These are phyloP conservation scores for Geotrichum cucujoidarum DNA, from an alignment of 1,139 yeast species.

Conservation along the genomic window DNA sequence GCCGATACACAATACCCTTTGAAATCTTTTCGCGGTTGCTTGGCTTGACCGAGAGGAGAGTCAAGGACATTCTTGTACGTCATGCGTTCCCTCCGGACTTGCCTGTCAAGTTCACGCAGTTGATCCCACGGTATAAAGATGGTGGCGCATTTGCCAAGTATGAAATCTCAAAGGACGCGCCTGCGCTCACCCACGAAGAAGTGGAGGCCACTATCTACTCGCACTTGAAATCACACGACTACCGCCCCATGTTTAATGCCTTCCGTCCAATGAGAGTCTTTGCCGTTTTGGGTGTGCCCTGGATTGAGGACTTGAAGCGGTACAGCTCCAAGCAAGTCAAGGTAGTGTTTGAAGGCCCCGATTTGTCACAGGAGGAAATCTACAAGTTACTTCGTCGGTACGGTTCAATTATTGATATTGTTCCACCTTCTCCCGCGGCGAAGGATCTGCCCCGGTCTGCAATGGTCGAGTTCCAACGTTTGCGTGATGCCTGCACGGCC, in stretches of 20 bases:
- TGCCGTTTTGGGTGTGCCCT: constrained; percentile 87
- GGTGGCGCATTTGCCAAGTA: constrained; percentile 92
- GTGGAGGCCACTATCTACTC: constrained; percentile 29
- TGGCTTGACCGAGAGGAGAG: constrained; percentile 29
- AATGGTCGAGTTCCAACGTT: constrained; percentile 49
- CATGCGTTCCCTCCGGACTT: constrained; percentile 42
- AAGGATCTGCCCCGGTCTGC: constrained; percentile 48
- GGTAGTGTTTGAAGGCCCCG: constrained; percentile 70
- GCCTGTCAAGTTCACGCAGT: constrained; percentile 43
- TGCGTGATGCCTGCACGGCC: constrained; percentile 76
- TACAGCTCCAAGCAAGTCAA: constrained; percentile 60
- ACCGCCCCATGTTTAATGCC: constrained; percentile 28
- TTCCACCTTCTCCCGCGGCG: constrained; percentile 49
- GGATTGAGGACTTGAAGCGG: constrained; percentile 90
- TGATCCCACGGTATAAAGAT: constrained; percentile 72
- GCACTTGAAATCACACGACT: constrained; percentile 21
- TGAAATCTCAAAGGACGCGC: constrained; percentile 27
- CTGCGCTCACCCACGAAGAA: constrained; percentile 22
- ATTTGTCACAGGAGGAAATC: constrained; percentile 74
- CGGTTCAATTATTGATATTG: constrained; percentile 74
- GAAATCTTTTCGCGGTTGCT: constrained; percentile 6
- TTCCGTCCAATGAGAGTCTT: constrained; percentile 46
- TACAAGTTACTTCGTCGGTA: constrained; percentile 81
- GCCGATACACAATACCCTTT: constrained; percentile 38
- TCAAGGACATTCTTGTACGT: constrained; percentile 36